Evolutionary conservation across 352 stramenopile genomes (phyloP), one percentile per base, ranked within the genome.

Genomic region (Globisporangium cylindrosporum): DNA sequence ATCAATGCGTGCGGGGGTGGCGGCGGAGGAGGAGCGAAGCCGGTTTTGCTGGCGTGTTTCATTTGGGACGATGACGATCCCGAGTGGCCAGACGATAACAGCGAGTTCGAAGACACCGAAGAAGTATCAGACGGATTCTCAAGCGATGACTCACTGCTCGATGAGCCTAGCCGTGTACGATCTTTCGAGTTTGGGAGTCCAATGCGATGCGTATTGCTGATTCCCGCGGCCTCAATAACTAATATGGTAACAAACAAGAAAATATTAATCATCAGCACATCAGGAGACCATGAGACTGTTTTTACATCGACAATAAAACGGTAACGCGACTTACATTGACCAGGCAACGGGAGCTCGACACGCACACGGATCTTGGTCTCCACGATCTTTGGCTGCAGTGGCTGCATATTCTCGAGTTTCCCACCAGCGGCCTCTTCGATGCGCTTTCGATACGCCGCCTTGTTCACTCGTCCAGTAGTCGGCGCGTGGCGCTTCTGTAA

Each of bases 381-480:
- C 15, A 93, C 82, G 4, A 81, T 49, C 59, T 82, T 89, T 4
- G 78, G 82, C 41, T 87, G 84, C 53, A 91, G 65, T 18, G 83
- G 85, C 67, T 88, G 81, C 32, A 93, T 77, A 64, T 90, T 92
- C 34, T 92, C 81, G n/a, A 88, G 75, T 68, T 92, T 95, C 12
- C 88, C 88, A 54, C 88, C 88, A 1, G 82, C 85, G 9, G 78
- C 82, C 73, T 91, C 83, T 58, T 94, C 88, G 1, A 95, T 56
- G 9, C 88, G 84, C 68, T 84, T 83, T 41, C 88, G 81, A 68
- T 90, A 92, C 49, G 85, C 86, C 9, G 84, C 67, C 61, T 94
- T 95, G 59, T 92, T 93, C 25, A 95, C 80, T 59, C 88, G 77
- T 7, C 80, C 80, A 9, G 73, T 91, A 0, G 85, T 91, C 2